Evolutionary conservation across 805 yeast species (phyloP).

Genomic region (Candida patagonica): DNA sequence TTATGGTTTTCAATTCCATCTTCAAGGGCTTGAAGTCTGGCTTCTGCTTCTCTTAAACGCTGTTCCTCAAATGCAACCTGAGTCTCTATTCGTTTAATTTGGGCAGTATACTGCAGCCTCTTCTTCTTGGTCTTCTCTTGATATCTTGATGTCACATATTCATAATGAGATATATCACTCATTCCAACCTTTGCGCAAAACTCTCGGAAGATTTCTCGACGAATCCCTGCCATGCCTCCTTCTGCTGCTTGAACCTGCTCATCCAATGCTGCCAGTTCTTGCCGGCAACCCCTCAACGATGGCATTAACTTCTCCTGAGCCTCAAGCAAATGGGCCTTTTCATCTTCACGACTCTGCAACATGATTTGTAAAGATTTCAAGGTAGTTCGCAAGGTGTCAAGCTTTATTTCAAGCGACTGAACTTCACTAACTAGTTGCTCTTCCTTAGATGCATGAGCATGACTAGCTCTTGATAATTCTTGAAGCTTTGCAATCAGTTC

Average conservation of each 20-base stretch:
- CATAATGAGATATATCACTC: constrained; percentile 55
- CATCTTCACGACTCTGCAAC: constrained; percentile 24
- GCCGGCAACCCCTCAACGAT: constrained; percentile 30
- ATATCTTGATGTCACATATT: constrained; percentile 47
- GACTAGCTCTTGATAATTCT: constrained; percentile 36
- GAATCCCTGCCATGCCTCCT: constrained; percentile 12
- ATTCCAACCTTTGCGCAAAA: constrained; percentile 53
- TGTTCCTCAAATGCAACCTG: constrained; percentile 58
- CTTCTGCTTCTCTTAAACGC: constrained; percentile 42
- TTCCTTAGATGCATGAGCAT: constrained; percentile 41
- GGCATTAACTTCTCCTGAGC: constrained; percentile 33
- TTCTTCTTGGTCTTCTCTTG: constrained; percentile 15
- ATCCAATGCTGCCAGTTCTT: constrained; percentile 3
- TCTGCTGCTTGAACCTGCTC: constrained; percentile 3
- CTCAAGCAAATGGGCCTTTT: constrained; percentile 14
- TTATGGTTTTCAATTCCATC: constrained; percentile 30
- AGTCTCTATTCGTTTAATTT: constrained; percentile 50
- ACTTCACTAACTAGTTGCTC: constrained; percentile 50
- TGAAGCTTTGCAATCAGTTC: constrained; percentile 42
- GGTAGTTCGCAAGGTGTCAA: constrained; percentile 25
- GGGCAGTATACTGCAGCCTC: constrained; percentile 50
- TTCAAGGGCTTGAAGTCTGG: constrained; percentile 34
- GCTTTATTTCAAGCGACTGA: constrained; percentile 32
- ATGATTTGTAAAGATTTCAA: constrained; percentile 22
- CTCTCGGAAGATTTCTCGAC: constrained; percentile 27